Conservation (phyloP, 352 stramenopile species). For the Bremia lactucae region DNA sequence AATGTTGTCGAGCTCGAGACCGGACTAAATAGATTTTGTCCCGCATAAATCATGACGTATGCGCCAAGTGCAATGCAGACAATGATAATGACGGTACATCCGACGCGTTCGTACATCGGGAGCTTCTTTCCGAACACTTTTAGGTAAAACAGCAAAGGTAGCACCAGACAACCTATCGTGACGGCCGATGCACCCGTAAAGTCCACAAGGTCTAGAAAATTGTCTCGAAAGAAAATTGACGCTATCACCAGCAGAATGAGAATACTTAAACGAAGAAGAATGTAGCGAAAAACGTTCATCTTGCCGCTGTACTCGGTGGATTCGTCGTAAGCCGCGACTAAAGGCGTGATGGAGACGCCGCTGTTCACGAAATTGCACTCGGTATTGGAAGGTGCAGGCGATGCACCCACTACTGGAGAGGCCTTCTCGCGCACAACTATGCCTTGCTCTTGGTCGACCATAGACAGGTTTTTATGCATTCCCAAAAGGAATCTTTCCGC, state of each 20-base stretch:
- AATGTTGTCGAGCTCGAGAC: constrained; percentile 25
- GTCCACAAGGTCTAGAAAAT: constrained; percentile 39
- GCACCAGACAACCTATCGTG: constrained; percentile 24
- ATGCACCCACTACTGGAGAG: constrained; percentile 5
- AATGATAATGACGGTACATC: constrained; percentile 24
- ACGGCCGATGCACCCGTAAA: constrained; percentile 37
- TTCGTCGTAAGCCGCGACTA: constrained; percentile 13
- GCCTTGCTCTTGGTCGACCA: constrained; percentile 6
- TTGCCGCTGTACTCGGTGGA: constrained; percentile 21
- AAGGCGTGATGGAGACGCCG: not conserved
- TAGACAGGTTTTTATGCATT: constrained; percentile 21
- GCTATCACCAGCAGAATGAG: constrained; percentile 23
- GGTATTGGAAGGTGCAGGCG: constrained; percentile 2
- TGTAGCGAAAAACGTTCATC: constrained; percentile 22
- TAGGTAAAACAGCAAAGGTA: constrained; percentile 41
- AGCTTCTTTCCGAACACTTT: constrained; percentile 32
- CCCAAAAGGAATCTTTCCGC: constrained; percentile 29
- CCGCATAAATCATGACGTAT: constrained; percentile 34
- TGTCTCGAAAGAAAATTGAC: constrained; percentile 28
- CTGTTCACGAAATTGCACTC: constrained; percentile 10
- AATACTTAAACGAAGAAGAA: constrained; percentile 23
- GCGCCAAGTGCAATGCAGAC: constrained; percentile 23
- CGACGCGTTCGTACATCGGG: constrained; percentile 28
- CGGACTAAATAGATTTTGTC: constrained; percentile 29
- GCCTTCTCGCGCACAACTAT: constrained; percentile 14